Conservation (phyloP, 129 eudicot genomes). For the Helianthus tuberosus region DNA sequence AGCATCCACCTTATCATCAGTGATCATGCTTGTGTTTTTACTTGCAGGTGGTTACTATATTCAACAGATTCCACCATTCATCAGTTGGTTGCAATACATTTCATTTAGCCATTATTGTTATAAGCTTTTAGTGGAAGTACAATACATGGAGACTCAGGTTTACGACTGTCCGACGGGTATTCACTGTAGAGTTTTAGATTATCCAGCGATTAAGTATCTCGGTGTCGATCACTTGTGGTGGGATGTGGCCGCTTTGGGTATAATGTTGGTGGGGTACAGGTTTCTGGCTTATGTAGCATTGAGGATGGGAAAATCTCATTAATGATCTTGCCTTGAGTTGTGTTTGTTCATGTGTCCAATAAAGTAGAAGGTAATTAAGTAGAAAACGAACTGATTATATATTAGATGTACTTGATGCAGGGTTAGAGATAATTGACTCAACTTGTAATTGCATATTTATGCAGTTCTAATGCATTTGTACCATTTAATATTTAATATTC, state of each 20-base stretch:
- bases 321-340: neutral
- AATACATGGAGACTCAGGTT: constrained; percentile 59
- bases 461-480: constrained; percentile 16
- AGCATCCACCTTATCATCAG: constrained; percentile 83
- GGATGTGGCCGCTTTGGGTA: constrained; percentile 77
- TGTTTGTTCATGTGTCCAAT: constrained; percentile 11
- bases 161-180: constrained; percentile 62
- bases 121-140: constrained; percentile 77
- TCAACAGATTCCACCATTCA: constrained; percentile 73
- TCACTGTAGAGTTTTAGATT: constrained; percentile 62
- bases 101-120: constrained; percentile 89
- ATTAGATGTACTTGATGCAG: constrained; percentile 21
- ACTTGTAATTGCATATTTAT: constrained; percentile 20
- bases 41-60: constrained; percentile 91
- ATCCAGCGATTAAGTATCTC: constrained; percentile 63
- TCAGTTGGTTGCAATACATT: constrained; percentile 80
- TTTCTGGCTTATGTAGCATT: constrained; percentile 80
- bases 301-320: constrained; percentile 62
- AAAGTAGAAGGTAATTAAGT: constrained; percentile 2
- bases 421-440: constrained; percentile 19
- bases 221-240: constrained; percentile 53
- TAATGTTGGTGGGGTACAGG: constrained; percentile 86
- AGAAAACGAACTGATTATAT: constrained; percentile 2
- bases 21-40: constrained; percentile 81
- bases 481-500: constrained; percentile 6